These are phyloP conservation scores for Paramecium pentaurelia DNA, from an alignment of 73 alveolate species.

Conservation along the genomic window DNA sequence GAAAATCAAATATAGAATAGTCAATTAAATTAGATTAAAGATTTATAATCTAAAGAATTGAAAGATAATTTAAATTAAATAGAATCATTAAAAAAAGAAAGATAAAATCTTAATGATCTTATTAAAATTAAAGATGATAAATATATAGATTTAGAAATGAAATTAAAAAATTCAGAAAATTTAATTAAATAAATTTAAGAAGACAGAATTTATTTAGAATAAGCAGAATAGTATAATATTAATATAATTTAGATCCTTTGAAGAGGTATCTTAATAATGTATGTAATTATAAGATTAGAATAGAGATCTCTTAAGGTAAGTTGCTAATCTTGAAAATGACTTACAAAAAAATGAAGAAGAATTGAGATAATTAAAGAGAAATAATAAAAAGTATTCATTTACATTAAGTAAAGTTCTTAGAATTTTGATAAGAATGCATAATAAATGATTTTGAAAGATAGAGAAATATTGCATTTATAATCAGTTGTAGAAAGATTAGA, in stretches of 20 bases:
- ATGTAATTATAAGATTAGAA: constrained; percentile 30
- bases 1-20: not conserved
- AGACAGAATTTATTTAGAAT: not conserved
- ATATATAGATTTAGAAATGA: not conserved
- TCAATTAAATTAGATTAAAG: not conserved
- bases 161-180: not conserved
- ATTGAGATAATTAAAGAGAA: not conserved
- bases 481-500: not conserved
- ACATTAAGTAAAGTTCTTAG: not conserved
- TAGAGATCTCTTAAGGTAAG: constrained; percentile 31
- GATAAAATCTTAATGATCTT: not conserved
- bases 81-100: not conserved
- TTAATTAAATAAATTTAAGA: not conserved
- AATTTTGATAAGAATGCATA: not conserved
- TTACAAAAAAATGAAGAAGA: constrained; percentile 7
- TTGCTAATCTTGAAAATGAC: constrained; percentile 16
- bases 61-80: not conserved
- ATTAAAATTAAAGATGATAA: not conserved
- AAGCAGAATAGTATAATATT: not conserved
- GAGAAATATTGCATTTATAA: not conserved
- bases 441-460: not conserved
- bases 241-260: not conserved
- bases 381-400: not conserved
- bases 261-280: constrained; percentile 38
- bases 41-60: not conserved